Evolutionary conservation across 2,329 filamentous ascomycete genomes (phyloP), one percentile per base, ranked within the genome.

Genomic region (Pseudogymnoascus sp.): DNA sequence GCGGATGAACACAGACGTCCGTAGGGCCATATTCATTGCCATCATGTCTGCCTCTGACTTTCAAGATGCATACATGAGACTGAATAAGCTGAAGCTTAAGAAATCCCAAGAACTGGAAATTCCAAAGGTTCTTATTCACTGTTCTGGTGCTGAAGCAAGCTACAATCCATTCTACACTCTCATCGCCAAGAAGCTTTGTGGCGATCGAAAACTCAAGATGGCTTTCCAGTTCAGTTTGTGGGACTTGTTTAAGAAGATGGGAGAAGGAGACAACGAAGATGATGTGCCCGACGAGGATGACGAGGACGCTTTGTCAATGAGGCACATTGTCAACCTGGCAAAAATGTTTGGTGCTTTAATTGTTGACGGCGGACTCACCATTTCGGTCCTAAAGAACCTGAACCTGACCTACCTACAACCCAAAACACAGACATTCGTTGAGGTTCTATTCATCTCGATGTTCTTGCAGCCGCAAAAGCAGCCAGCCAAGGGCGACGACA

Each of bases 141-240:
- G 93, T 72, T 87, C 88, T 1, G 90, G 90, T 47, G 88, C 89
- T 2, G 95, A 97, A 76, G 81, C 87, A 63, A 81, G 81, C 0
- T 96, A 97, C 76, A 99, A 99, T 70, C 90, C 90, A 0, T 99
- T 96, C 77, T 99, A 99, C 73, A 90, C 90, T 0, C 79, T 96
- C 0, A 87, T 99, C 38, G 92, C 91, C 8, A 85, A 84, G 59
- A 87, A 87, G 67, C 81, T 97, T 7, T 96, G 92, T 71, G 80
- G 80, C 3, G 90, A 93, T 65, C 86, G 86, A 68, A 86, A 86
- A 69, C 82, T 96, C 68, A 85, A 86, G 65, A 93, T 93, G 77
- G 87, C 90, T 1, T 96, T 97, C 72, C 90, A 95, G 72, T 92
- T 93, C 70, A 85, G 88, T 6, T 79, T 97, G 0, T 96, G 93